Conservation (phyloP, 495 filamentous ascomycete genomes). For the Aspergillus egyptiacus region DNA sequence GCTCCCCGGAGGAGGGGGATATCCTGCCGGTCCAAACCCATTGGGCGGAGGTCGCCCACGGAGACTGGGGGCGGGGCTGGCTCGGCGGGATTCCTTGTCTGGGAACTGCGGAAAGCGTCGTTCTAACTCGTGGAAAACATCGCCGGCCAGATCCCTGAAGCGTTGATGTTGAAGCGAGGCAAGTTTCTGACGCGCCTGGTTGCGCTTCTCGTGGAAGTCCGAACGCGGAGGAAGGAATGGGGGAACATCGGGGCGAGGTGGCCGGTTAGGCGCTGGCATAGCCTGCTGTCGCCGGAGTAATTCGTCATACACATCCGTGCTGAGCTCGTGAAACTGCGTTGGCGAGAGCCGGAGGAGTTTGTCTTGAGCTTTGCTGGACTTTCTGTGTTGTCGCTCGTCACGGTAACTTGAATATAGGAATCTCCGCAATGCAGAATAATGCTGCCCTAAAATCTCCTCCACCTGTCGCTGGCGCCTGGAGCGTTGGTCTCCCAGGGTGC, state of each 20-base stretch:
- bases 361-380: constrained; percentile 82
- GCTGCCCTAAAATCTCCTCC: constrained; percentile 68
- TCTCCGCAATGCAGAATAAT: constrained; percentile 73
- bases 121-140: constrained; percentile 93
- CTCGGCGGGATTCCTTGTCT: constrained; percentile 56
- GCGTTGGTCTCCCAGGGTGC: constrained; percentile 56
- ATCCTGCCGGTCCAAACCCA: constrained; percentile 26
- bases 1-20: constrained; percentile 31
- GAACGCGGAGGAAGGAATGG: constrained; percentile 72
- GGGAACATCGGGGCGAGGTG: constrained; percentile 52
- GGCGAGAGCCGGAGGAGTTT: constrained; percentile 83
- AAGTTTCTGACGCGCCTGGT: constrained; percentile 90
- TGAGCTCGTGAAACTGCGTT: constrained; percentile 93
- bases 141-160: constrained; percentile 87
- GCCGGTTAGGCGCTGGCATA: constrained; percentile 47
- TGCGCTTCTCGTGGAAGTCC: constrained; percentile 92
- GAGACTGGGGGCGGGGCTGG: constrained; percentile 59
- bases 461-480: constrained; percentile 49
- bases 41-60: constrained; percentile 47
- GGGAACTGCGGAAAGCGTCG: constrained; percentile 80
- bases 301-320: constrained; percentile 96
- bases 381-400: constrained; percentile 67
- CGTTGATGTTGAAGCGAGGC: constrained; percentile 75
- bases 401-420: constrained; percentile 63
- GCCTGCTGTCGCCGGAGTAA: constrained; percentile 75